These are phyloP conservation scores for Fusarium chaquense DNA, from an alignment of 2,329 filamentous ascomycete species.

Conservation along the genomic window DNA sequence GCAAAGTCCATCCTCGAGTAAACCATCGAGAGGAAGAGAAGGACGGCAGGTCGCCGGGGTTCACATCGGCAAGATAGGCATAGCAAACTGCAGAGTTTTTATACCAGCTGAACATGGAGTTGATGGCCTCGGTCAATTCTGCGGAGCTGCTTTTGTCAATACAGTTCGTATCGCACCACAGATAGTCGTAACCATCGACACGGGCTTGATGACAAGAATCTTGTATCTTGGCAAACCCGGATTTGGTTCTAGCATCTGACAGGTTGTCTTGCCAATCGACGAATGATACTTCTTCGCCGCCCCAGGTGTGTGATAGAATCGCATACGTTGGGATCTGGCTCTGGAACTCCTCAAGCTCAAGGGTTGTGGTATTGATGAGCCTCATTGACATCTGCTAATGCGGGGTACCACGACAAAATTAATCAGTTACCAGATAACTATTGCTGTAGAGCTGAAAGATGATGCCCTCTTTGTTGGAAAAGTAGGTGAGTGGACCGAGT, in stretches of 20 bases:
- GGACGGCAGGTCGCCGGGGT: accelerated
- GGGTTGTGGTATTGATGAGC: background rate
- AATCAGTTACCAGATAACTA: no score
- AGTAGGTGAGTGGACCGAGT: background rate
- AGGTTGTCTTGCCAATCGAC: background rate
- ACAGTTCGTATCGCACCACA: background rate
- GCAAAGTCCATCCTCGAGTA: background rate
- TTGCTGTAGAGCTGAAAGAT: background rate
- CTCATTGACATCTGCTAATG: background rate
- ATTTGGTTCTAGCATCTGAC: accelerated
- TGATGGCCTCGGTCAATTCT: background rate
- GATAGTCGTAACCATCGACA: background rate
- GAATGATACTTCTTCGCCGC: background rate
- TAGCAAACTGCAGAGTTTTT: background rate
- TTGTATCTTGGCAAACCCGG: background rate
- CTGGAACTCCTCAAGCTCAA: background rate
- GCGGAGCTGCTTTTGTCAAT: background rate
- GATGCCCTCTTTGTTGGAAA: background rate
- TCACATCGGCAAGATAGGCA: background rate
- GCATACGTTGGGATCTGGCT: background rate
- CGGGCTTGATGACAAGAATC: background rate
- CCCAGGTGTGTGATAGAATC: background rate
- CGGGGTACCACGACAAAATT: background rate
- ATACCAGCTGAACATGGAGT: constrained; percentile 3
- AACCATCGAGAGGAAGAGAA: background rate